phyloP scores from a whole-genome alignment of 495 filamentous ascomycete species.

The Pseudoneurospora amorphoporcata region DNA sequence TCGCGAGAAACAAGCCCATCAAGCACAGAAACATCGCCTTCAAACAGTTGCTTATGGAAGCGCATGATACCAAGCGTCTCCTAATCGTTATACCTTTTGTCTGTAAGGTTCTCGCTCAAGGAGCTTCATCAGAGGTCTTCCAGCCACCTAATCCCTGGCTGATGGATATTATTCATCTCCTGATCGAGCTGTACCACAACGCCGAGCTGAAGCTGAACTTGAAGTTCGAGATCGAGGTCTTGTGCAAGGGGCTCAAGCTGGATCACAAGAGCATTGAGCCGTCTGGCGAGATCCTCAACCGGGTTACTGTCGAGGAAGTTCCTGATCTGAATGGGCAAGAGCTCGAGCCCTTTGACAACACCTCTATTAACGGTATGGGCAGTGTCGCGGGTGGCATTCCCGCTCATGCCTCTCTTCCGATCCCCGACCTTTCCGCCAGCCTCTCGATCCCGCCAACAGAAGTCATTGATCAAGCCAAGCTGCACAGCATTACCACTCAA shows the following conservation, averaged over 20 bases:
- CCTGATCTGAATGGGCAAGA: conserved; percentile 34
- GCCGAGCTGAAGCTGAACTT: conserved; percentile 91
- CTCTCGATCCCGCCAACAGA: conserved; percentile 69
- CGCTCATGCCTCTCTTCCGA: conserved; percentile 58
- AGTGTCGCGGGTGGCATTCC: conserved; percentile 62
- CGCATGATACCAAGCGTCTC: conserved; percentile 77
- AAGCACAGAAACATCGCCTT: conserved; percentile 96
- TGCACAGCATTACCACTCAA: conserved; percentile 71
- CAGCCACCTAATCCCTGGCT: conserved; percentile 93
- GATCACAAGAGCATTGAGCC: conserved; percentile 82
- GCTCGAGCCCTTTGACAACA: conserved; percentile 67
- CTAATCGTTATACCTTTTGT: conserved; percentile 91
- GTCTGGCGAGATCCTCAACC: conserved; percentile 65
- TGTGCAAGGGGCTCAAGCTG: conserved; percentile 83
- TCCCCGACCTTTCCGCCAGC: conserved; percentile 68
- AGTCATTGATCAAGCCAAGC: conserved; percentile 54
- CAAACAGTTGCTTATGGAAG: conserved; percentile 88
- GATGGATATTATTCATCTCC: conserved; percentile 80
- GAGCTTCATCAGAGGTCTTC: conserved; percentile 77
- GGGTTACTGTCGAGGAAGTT: conserved; percentile 56
- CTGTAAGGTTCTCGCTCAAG: conserved; percentile 85
- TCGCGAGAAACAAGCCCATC: conserved; percentile 91
- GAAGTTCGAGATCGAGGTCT: conserved; percentile 96
- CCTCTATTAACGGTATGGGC: conserved; percentile 62
- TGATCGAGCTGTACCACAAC: conserved; percentile 85